Evolutionary conservation across 2,329 filamentous ascomycete species (phyloP).

Genomic region (Xylariaceae sp.): DNA sequence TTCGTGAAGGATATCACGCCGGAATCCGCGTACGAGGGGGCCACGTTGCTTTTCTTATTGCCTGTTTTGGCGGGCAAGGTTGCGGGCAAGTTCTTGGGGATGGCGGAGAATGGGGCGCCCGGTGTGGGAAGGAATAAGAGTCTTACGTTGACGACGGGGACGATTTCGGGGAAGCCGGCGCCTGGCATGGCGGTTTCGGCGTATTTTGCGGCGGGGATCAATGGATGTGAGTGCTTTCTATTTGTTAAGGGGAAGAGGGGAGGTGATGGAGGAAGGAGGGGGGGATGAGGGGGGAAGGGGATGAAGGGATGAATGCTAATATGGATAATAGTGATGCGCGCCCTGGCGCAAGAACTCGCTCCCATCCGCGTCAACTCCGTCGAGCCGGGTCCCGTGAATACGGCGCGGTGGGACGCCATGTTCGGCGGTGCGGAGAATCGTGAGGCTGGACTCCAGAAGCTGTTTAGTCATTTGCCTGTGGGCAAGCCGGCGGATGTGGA

Average conservation of each 20-base stretch:
- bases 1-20: conserved; percentile 25
- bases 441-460: conserved; percentile 5
- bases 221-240: conserved; percentile 15
- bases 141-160: conserved; percentile 26
- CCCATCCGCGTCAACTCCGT: conserved; percentile 27
- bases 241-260: no score
- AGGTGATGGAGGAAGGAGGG: no score
- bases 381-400: conserved; percentile 26
- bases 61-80: conserved; percentile 34
- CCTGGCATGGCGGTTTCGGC: conserved; percentile 24
- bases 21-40: conserved; percentile 23
- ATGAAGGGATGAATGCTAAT: no score
- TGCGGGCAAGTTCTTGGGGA: conserved; percentile 27
- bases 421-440: conserved; percentile 9
- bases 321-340: neutral
- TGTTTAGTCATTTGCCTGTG: conserved; percentile 16
- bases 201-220: conserved; percentile 23
- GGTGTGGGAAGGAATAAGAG: conserved; percentile 16
- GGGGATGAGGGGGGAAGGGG: no score
- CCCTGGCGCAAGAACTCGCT: conserved; percentile 23
- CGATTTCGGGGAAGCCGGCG: conserved; percentile 22
- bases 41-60: conserved; percentile 32
- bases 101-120: conserved; percentile 4
- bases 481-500: conserved; percentile 20
- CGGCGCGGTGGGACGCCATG: conserved; percentile 3